Conservation (phyloP, 1,284 basidiomycete genomes). For the Ganoderma lucidum region DNA sequence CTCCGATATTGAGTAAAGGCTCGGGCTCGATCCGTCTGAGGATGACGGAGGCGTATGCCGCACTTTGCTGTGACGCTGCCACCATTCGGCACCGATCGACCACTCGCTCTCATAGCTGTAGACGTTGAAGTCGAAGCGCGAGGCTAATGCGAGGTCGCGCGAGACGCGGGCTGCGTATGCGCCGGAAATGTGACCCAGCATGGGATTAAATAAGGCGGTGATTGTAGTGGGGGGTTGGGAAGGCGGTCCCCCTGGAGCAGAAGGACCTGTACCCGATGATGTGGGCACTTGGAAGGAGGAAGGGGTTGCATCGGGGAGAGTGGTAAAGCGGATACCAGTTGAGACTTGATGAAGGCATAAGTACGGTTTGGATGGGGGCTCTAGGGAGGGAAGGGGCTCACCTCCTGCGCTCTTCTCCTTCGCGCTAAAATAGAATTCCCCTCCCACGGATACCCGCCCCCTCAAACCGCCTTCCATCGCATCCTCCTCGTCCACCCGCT, state of each 20-base stretch:
- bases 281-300: conserved; percentile 63
- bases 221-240: conserved; percentile 91
- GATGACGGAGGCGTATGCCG: conserved; percentile 21
- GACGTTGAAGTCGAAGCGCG: conserved; percentile 96
- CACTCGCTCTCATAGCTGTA: conserved; percentile 98
- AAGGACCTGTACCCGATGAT: conserved; percentile 45
- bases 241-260: conserved; percentile 45
- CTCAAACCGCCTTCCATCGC: conserved; percentile 89
- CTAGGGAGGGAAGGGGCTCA: conserved; percentile 47
- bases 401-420: conserved; percentile 94
- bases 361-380: conserved; percentile 14
- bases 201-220: conserved; percentile 94
- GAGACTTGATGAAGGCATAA: conserved; percentile 66
- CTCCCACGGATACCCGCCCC: conserved; percentile 91
- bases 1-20: conserved; percentile 30
- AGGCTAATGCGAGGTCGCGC: conserved; percentile 86
- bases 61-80: conserved; percentile 67
- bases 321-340: conserved; percentile 92
- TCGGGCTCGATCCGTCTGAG: conserved; percentile 18
- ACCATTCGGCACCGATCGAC: conserved; percentile 95
- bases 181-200: conserved; percentile 93
- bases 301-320: conserved; percentile 80
- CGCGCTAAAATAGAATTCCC: conserved; percentile 93
- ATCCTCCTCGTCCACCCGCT: conserved; percentile 90
- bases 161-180: conserved; percentile 93